A percentile compares a stretch with the other conserved stretches of the same genome.
Conservation (phyloP, 768 basidiomycete genomes). For the Tephrocybe sp. region DNA sequence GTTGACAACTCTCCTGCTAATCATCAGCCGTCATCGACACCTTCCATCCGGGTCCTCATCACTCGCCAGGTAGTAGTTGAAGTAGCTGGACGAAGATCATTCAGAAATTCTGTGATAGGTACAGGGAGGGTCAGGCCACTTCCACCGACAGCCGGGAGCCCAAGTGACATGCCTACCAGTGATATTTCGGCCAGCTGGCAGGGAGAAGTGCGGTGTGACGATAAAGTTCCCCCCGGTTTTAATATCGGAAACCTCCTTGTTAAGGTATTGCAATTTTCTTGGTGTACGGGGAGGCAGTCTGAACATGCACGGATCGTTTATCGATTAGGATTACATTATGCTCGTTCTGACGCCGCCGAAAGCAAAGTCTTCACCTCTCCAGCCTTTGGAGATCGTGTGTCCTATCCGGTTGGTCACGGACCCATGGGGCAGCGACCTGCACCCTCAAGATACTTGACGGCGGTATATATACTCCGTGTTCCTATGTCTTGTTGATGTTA, state of each 20-base stretch:
- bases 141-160: constrained; percentile 23
- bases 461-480: not conserved
- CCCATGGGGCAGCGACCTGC: constrained; percentile 35
- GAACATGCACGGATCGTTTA: not conserved
- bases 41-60: constrained; percentile 43
- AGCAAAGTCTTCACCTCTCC: constrained; percentile 40
- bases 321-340: constrained; percentile 54
- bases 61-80: constrained; percentile 45
- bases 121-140: constrained; percentile 42
- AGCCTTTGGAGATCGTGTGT: constrained; percentile 43
- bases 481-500: not conserved
- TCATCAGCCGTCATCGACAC: constrained; percentile 9
- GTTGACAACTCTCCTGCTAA: constrained; percentile 10
- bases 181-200: constrained; percentile 53
- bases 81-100: constrained; percentile 36
- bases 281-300: not conserved
- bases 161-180: constrained; percentile 13
- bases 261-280: constrained; percentile 36
- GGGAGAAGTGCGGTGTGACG: constrained; percentile 44
- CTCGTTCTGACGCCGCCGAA: constrained; percentile 46
- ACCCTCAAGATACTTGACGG: constrained; percentile 35
- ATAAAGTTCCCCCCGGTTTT: constrained; percentile 46
- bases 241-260: constrained; percentile 41
- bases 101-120: constrained; percentile 38
- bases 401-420: constrained; percentile 59